Evolutionary conservation across 495 filamentous ascomycete species (phyloP).

Genomic region (Chaetomium cochliodes): DNA sequence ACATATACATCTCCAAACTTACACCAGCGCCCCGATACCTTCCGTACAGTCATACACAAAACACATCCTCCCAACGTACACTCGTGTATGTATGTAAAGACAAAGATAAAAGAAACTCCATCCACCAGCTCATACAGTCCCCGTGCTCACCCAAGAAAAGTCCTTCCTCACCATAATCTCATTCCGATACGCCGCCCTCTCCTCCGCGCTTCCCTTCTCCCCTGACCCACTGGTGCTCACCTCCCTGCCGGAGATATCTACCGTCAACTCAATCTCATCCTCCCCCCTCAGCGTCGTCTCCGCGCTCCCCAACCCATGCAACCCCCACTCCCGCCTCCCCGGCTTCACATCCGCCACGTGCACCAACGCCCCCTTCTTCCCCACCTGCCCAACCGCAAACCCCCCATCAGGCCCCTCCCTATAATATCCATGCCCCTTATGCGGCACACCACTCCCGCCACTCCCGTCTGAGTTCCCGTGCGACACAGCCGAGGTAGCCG

Average conservation of each 20-base stretch:
- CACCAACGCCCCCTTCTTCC: too few relatives aligned
- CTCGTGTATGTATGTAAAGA: too few relatives aligned
- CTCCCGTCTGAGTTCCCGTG: neutral
- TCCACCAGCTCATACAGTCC: neutral
- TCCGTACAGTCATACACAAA: too few relatives aligned
- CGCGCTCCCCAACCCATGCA: neutral
- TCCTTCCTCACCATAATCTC: conserved; percentile 27
- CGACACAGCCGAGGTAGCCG: neutral
- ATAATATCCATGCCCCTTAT: too few relatives aligned
- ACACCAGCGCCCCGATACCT: too few relatives aligned
- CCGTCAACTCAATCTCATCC: conserved; percentile 28
- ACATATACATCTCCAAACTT: too few relatives aligned
- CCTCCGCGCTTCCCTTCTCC: neutral
- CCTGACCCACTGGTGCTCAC: neutral
- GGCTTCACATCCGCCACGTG: too few relatives aligned
- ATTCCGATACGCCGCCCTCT: neutral
- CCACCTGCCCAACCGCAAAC: too few relatives aligned
- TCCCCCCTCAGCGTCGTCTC: conserved; percentile 20
- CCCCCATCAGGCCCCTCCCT: too few relatives aligned
- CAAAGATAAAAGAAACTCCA: too few relatives aligned
- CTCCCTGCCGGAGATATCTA: conserved; percentile 10
- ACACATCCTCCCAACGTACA: too few relatives aligned
- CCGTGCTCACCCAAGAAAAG: conserved; percentile 22
- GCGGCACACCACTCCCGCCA: too few relatives aligned
- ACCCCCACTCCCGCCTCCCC: neutral